Base-by-base conservation (phyloP, 345 rosid species). In the Alliaria petiolata region DNA sequence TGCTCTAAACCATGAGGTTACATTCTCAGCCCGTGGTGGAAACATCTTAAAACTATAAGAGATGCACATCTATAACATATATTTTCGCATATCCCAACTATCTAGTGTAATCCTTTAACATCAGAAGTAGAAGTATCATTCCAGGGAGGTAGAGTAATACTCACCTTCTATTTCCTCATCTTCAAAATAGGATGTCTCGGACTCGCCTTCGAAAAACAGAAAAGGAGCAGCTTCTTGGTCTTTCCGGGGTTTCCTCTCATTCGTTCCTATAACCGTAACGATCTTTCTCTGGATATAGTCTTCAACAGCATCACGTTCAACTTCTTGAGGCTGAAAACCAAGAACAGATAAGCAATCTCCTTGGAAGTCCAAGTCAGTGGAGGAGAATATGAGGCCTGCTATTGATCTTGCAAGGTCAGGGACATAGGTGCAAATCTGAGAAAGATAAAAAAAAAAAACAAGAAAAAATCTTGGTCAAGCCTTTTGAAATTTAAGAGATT, bases 371-470 rank as follows among this genome's bases (percentile, higher is more conserved):
- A 72, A 20, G 75, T 91, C 95, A 16, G 80, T 76, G 6, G 96
- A 91, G 28, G 92, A 82, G 77, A 83, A 61, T 51, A 95, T 83
- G 60, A 95, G 87, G 62, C 93, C 90, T 34, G 95, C 82, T 42
- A 88, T 76, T 65, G 95, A 82, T 76, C 82, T 91, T 68, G 99
- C 92, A 64, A 95, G 93, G 79, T 84, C 96, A 71, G 99, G 95
- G 42, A 87, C 98, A 74, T 89, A 81, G 70, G 85, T 82, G 80
- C 86, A 81, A 73, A 85, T 86, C 98, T 95, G 82, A 53, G 26
- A 47, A 69, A 13, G 36, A 62, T 35, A 51, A 6, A 35, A 11
- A 31, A 38, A 25, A 22, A 36, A n/a, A n/a, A n/a, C n/a, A 7
- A 43, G 14, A 30, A 45, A 36, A 13, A 60, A n/a, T 4, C 16